These are phyloP conservation scores for Neonectria hederae DNA, from an alignment of 2,329 filamentous ascomycete species.

Conservation along the genomic window DNA sequence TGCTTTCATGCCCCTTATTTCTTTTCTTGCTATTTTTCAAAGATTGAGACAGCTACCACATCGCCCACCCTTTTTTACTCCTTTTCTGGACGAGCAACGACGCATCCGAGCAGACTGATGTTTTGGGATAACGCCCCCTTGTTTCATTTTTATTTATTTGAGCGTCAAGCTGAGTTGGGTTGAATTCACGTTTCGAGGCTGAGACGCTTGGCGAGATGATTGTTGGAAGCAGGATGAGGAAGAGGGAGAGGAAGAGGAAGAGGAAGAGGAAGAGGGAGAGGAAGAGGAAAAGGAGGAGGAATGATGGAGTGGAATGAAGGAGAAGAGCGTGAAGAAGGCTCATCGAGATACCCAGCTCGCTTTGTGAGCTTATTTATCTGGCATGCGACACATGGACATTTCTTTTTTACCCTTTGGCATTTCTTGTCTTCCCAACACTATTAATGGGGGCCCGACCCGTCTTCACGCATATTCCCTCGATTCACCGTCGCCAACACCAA, in stretches of 20 bases:
- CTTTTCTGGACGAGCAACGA: conserved; percentile 42
- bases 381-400: conserved; percentile 44
- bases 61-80: conserved; percentile 26
- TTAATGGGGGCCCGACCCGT: neutral
- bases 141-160: conserved; percentile 24
- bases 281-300: conserved; percentile 6
- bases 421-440: conserved; percentile 25
- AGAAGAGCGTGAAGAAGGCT: conserved; percentile 42
- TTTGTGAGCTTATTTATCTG: conserved; percentile 49
- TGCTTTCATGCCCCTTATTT: conserved; percentile 32
- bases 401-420: conserved; percentile 36
- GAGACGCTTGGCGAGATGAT: conserved; percentile 11
- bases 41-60: conserved; percentile 33
- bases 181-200: conserved; percentile 23
- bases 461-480: conserved; percentile 9
- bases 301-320: conserved; percentile 32
- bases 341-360: conserved; percentile 54
- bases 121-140: conserved; percentile 29
- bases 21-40: conserved; percentile 32
- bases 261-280: conserved; percentile 34
- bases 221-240: neutral
- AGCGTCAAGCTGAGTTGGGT: conserved; percentile 29
- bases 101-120: conserved; percentile 35
- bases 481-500: neutral
- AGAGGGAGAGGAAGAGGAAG: conserved; percentile 4